Percentiles rank a stretch among this genome's conserved stretches.
These are phyloP conservation scores for Tolypocladium guangdongense DNA, from an alignment of 2,329 filamentous ascomycete species.

Conservation along the genomic window DNA sequence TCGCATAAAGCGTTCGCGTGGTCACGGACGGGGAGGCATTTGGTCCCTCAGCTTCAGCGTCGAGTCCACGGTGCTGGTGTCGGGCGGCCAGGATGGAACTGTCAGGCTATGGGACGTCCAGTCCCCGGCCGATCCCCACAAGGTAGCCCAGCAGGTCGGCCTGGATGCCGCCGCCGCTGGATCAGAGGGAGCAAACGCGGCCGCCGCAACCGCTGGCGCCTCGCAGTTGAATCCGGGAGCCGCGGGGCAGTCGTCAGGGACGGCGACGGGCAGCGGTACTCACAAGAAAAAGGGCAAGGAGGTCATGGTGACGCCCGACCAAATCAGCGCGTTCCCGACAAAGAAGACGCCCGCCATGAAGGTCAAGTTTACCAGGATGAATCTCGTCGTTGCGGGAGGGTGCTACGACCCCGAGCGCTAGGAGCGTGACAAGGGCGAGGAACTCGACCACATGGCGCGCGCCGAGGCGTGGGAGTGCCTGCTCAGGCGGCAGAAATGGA, in stretches of 20 bases:
- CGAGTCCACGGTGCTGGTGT: conserved; percentile 82
- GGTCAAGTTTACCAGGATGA: conserved; percentile 91
- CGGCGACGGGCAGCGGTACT: conserved; percentile 17
- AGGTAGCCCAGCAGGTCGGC: conserved; percentile 36
- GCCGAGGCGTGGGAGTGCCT: not conserved
- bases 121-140: conserved; percentile 54
- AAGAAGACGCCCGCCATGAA: conserved; percentile 95
- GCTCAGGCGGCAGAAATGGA: not conserved
- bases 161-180: conserved; percentile 30
- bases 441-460: not conserved
- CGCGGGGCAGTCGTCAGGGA: conserved; percentile 15
- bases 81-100: conserved; percentile 82
- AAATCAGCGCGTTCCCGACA: conserved; percentile 88
- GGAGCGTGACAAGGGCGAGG: conserved; percentile 2
- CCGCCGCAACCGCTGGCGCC: conserved; percentile 6
- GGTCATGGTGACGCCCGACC: conserved; percentile 79
- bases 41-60: conserved; percentile 90
- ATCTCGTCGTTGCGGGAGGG: conserved; percentile 78
- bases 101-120: conserved; percentile 91
- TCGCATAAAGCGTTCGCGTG: conserved; percentile 83
- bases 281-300: conserved; percentile 78
- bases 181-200: conserved; percentile 25
- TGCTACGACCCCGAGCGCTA: conserved; percentile 47
- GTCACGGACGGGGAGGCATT: conserved; percentile 87
- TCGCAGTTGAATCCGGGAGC: conserved; percentile 10